A percentile compares a stretch with the other conserved stretches of the same genome.
Evolutionary conservation across 1,284 basidiomycete species (phyloP).

Genomic region (Melampsora larici-populina): DNA sequence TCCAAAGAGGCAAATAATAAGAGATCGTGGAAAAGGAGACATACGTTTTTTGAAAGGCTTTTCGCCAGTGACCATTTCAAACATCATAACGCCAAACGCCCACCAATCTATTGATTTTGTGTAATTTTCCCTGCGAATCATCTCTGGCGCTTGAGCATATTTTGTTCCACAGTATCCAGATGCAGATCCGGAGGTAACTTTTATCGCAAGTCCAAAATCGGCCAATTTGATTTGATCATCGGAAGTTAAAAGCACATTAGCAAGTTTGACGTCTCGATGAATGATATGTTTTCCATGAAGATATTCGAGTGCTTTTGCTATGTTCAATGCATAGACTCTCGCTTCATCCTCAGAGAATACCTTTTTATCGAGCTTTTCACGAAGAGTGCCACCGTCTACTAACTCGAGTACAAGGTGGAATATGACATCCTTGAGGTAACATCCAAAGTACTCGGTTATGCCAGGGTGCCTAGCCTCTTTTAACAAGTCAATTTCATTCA

Average conservation of each 20-base stretch:
- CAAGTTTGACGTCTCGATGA: slow-evolving; percentile 97
- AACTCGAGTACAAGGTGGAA: too few relatives aligned
- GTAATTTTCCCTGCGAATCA: background rate
- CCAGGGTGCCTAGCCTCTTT: too few relatives aligned
- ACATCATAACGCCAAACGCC: slow-evolving; percentile 26
- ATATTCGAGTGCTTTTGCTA: slow-evolving; percentile 84
- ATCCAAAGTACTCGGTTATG: too few relatives aligned
- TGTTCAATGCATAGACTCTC: slow-evolving; percentile 83
- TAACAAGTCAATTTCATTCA: too few relatives aligned
- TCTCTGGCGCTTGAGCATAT: slow-evolving; percentile 27
- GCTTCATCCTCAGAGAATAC: too few relatives aligned
- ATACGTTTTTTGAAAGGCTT: too few relatives aligned
- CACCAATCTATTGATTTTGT: slow-evolving; percentile 21
- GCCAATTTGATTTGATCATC: slow-evolving; percentile 13
- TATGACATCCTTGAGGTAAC: too few relatives aligned
- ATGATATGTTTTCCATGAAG: slow-evolving; percentile 92
- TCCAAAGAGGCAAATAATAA: too few relatives aligned
- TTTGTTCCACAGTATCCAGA: background rate
- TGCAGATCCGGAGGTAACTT: background rate
- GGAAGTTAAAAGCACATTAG: slow-evolving; percentile 70
- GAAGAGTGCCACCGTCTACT: too few relatives aligned
- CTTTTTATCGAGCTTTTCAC: too few relatives aligned
- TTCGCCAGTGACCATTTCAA: background rate
- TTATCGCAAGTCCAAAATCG: slow-evolving; percentile 17
- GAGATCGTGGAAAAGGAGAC: too few relatives aligned